Percentiles rank a stretch among this genome's conserved stretches.
These are phyloP conservation scores for Geotrichum citri-aurantii DNA, from an alignment of 1,139 yeast species.

Conservation along the genomic window DNA sequence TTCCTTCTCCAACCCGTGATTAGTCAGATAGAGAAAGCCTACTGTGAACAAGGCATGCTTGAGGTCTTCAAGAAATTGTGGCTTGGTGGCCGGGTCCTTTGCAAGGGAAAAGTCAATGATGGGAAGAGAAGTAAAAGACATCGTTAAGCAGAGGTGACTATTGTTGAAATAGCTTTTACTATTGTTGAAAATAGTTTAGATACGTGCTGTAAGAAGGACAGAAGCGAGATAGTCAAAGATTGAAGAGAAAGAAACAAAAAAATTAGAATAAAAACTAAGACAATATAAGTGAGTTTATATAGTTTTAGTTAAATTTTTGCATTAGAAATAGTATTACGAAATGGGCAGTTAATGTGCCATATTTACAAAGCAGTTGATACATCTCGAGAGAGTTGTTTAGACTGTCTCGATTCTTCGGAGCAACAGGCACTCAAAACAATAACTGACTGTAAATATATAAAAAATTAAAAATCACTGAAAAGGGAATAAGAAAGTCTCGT, in stretches of 20 bases:
- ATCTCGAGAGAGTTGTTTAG: too few species aligned
- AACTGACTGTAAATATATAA: background rate
- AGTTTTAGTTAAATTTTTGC: too few species aligned
- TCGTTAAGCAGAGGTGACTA: background rate
- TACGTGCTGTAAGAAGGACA: background rate
- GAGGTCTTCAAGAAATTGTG: slow-evolving; percentile 43
- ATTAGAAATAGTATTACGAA: too few species aligned
- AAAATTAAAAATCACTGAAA: background rate
- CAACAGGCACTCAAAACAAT: background rate
- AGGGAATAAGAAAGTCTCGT: background rate
- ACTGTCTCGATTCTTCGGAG: background rate
- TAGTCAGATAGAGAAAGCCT: slow-evolving; percentile 53
- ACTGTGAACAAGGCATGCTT: slow-evolving; percentile 53
- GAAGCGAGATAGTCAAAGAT: background rate
- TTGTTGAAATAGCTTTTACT: background rate
- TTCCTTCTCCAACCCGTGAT: slow-evolving; percentile 43
- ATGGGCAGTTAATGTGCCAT: too few species aligned
- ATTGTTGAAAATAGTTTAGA: background rate
- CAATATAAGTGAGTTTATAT: background rate
- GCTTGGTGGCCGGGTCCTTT: slow-evolving; percentile 39
- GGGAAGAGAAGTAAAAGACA: slow-evolving; percentile 27
- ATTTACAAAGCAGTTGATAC: too few species aligned
- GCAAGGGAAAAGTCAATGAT: slow-evolving; percentile 32
- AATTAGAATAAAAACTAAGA: background rate
- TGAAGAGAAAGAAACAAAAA: too few species aligned